Evolutionary conservation across 164 flowering plant species (phyloP).

Genomic region (Liquidambar formosana): DNA sequence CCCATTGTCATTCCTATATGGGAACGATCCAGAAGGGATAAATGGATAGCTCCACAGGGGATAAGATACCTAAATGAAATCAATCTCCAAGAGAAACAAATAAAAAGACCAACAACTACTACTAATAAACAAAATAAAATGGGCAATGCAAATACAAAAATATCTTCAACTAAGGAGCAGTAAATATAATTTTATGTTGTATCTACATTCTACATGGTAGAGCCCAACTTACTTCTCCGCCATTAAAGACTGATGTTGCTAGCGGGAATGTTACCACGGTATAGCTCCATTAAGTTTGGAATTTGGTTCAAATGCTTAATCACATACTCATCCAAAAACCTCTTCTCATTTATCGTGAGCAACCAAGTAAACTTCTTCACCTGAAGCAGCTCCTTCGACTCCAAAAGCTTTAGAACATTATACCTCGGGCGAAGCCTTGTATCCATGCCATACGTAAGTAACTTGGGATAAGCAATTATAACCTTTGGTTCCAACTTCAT

Average conservation of each 20-base stretch:
- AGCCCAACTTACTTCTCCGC: no score
- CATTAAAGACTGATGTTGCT: neutral
- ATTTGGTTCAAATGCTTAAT: neutral
- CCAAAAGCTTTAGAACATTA: slow-evolving; percentile 8
- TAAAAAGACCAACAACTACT: no score
- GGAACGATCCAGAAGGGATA: no score
- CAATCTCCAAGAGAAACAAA: no score
- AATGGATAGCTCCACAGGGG: no score
- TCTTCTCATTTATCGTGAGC: neutral
- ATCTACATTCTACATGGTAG: no score
- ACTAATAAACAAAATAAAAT: no score
- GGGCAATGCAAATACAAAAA: no score
- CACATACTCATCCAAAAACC: neutral
- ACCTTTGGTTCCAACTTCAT: slow-evolving; percentile 7
- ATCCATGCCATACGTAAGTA: slow-evolving; percentile 13
- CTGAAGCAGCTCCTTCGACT: neutral
- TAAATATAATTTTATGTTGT: no score
- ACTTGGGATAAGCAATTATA: slow-evolving; percentile 9
- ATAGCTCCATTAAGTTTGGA: slow-evolving; percentile 4
- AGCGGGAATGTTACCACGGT: neutral
- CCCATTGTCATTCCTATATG: no score
- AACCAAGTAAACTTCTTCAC: neutral
- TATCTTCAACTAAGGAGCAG: no score
- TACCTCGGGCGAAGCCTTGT: slow-evolving; percentile 20
- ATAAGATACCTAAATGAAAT: no score